Percentiles rank a stretch among this genome's conserved stretches.
Conservation (phyloP, 306 rosid genomes). For the Trifolium subterraneum region DNA sequence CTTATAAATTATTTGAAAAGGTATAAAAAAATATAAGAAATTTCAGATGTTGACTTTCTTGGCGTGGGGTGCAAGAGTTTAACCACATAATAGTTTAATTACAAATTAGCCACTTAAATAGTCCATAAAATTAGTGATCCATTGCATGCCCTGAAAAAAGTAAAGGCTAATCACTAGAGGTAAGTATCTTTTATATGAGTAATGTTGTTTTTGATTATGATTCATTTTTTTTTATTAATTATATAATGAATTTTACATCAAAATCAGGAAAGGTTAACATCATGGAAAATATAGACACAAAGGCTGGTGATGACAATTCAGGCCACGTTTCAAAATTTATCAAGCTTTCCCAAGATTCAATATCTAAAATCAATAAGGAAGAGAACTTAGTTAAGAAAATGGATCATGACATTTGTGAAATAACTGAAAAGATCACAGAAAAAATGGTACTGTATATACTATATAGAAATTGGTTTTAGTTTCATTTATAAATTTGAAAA, state of each 20-base stretch:
- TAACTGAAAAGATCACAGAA: constrained; percentile 27
- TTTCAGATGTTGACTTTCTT: constrained; percentile 36
- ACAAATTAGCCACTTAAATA: background rate
- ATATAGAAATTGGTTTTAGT: background rate
- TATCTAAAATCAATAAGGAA: constrained; percentile 27
- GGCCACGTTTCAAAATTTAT: too few relatives aligned
- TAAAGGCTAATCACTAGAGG: background rate
- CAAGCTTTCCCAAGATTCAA: too few relatives aligned
- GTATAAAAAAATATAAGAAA: background rate
- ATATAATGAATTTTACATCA: background rate
- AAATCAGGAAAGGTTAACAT: background rate
- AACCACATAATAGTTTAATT: background rate
- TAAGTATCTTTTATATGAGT: background rate
- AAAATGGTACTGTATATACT: constrained; percentile 8
- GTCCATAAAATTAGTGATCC: background rate
- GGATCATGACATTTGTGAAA: constrained; percentile 1
- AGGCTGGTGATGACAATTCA: too few relatives aligned
- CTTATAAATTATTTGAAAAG: background rate
- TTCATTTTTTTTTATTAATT: background rate
- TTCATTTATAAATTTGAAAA: background rate
- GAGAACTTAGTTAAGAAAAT: constrained; percentile 7
- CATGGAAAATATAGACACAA: constrained; percentile 22
- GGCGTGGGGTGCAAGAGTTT: constrained; percentile 42
- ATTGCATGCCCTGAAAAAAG: background rate
- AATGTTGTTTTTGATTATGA: constrained; percentile 9